Percentiles rank a stretch among this genome's conserved stretches.
These are phyloP conservation scores for Phoenix roebelenii DNA, from an alignment of 176 grass and related monocot genomes.

Conservation along the genomic window DNA sequence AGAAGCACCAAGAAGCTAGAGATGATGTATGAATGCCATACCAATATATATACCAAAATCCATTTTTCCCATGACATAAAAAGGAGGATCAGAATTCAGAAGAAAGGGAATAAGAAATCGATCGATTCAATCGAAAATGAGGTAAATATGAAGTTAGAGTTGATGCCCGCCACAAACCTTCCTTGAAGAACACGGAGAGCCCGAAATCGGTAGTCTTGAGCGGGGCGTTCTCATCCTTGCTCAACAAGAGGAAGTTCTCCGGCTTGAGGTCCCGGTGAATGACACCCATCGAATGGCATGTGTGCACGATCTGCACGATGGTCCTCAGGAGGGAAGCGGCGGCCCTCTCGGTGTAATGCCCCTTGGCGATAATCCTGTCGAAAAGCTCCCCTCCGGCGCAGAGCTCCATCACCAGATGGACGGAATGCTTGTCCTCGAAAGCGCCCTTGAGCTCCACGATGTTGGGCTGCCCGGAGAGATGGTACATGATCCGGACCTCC, in stretches of 20 bases:
- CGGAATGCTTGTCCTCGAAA: slow-evolving; percentile 19
- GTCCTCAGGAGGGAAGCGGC: slow-evolving; percentile 12
- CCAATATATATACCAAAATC: too few species aligned
- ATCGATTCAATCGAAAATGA: too few species aligned
- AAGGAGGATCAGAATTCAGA: too few species aligned
- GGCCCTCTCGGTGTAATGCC: slow-evolving; percentile 15
- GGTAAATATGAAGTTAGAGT: too few species aligned
- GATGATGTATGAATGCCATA: too few species aligned
- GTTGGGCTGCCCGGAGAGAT: slow-evolving; percentile 8
- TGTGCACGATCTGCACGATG: slow-evolving; percentile 17
- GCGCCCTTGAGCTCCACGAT: slow-evolving; percentile 17
- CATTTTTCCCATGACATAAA: too few species aligned
- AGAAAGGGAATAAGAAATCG: too few species aligned
- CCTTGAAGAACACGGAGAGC: slow-evolving; percentile 12
- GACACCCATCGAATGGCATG: slow-evolving; percentile 17
- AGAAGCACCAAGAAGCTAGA: too few species aligned
- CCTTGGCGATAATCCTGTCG: slow-evolving; percentile 14
- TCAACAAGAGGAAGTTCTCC: slow-evolving; percentile 11
- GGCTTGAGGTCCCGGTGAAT: slow-evolving; percentile 18
- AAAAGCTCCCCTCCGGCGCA: slow-evolving; percentile 16
- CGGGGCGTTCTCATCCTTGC: slow-evolving; percentile 11
- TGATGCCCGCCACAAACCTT: neutral
- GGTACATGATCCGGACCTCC: slow-evolving; percentile 21
- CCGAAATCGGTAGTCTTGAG: slow-evolving; percentile 14
- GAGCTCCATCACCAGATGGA: slow-evolving; percentile 20